phyloP scores from a whole-genome alignment of 2,329 filamentous ascomycete species.

The Hypoxylon sp. region DNA sequence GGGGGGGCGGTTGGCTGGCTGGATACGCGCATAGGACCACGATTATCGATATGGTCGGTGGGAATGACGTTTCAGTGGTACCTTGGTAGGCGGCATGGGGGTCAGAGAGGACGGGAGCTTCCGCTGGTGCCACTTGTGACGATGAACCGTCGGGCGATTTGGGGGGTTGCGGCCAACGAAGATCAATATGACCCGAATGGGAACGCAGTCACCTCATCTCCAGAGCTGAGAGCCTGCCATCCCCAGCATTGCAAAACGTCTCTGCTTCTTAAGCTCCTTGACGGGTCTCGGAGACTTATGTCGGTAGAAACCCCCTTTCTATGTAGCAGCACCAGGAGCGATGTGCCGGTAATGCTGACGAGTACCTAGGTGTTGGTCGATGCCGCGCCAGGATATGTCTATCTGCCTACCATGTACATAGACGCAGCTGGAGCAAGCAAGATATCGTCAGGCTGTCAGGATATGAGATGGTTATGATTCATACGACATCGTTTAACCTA shows the following conservation, averaged over 20 bases:
- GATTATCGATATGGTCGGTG: background rate
- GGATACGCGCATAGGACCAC: background rate
- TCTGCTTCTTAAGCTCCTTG: background rate
- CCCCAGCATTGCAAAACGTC: background rate
- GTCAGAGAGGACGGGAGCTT: slow-evolving; percentile 1
- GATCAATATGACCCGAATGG: background rate
- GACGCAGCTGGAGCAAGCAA: background rate
- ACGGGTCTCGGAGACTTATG: background rate
- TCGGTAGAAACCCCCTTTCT: background rate
- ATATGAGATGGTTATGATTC: too few species aligned
- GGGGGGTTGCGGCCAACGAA: background rate
- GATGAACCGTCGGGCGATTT: background rate
- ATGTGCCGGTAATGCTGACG: background rate
- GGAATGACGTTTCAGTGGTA: background rate
- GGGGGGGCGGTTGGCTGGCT: background rate
- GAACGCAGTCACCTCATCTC: background rate
- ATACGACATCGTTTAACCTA: too few species aligned
- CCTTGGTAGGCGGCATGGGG: too few species aligned
- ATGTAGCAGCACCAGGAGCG: background rate
- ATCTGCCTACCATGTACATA: too few species aligned
- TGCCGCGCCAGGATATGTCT: too few species aligned
- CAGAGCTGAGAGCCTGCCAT: too few species aligned
- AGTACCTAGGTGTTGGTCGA: too few species aligned
- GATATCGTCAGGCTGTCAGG: too few species aligned
- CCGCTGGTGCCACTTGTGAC: background rate